A percentile compares a stretch with the other conserved stretches of the same genome.
These are phyloP conservation scores for Chloropicon primus DNA, from an alignment of 139 green algal species.

Conservation along the genomic window DNA sequence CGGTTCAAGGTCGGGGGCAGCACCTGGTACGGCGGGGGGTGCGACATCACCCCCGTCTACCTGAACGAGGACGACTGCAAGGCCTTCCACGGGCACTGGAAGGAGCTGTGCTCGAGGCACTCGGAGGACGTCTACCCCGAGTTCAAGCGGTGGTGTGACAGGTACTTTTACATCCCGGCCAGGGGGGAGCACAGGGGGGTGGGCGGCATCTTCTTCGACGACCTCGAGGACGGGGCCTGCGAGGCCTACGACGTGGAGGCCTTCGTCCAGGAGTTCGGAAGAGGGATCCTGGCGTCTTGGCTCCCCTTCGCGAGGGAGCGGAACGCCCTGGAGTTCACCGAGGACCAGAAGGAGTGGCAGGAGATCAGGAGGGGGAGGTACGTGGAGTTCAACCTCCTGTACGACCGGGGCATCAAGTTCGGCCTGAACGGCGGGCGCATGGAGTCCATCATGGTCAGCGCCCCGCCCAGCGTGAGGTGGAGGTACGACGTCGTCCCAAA, in stretches of 20 bases:
- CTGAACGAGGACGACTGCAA: not conserved
- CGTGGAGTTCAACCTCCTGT: slow-evolving; percentile 5
- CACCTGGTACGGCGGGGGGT: not conserved
- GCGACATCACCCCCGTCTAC: not conserved
- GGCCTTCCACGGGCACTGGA: not conserved
- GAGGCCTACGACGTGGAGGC: not conserved
- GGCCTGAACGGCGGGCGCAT: slow-evolving; percentile 66
- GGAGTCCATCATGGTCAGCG: slow-evolving; percentile 93
- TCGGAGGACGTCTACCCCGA: not conserved
- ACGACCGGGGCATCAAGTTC: slow-evolving; percentile 13
- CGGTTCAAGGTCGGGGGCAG: not conserved
- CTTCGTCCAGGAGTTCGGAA: not conserved
- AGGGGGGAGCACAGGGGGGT: not conserved
- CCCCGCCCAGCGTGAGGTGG: slow-evolving; percentile 73
- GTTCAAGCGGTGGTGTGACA: not conserved
- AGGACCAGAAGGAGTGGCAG: not conserved
- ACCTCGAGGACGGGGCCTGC: not conserved
- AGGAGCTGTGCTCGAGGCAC: not conserved
- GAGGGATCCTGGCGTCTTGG: not conserved
- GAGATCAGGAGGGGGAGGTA: not conserved
- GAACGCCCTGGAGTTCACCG: not conserved
- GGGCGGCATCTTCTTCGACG: slow-evolving; percentile 4
- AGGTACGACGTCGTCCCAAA: slow-evolving; percentile 55
- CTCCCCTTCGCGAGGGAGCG: not conserved
- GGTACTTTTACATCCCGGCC: not conserved